Evolutionary conservation across 352 stramenopile genomes (phyloP).

Genomic region (Globisporangium alternatum): DNA sequence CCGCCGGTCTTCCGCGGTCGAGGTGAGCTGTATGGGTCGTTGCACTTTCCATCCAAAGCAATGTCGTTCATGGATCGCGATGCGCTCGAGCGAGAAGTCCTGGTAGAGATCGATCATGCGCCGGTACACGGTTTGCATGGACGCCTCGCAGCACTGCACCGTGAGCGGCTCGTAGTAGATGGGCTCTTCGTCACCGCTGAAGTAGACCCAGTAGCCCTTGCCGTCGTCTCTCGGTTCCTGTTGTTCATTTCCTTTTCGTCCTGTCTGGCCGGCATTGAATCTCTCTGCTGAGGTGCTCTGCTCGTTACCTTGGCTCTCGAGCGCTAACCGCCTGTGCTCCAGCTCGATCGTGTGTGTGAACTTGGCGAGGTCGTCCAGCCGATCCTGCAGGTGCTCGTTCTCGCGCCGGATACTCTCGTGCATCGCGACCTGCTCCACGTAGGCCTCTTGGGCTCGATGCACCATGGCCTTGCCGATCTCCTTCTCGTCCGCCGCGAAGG

Average conservation of each 20-base stretch:
- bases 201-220: conserved; percentile 31
- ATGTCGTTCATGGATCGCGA: conserved; percentile 27
- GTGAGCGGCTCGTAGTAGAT: conserved; percentile 35
- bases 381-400: conserved; percentile 33
- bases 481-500: not conserved
- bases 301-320: not conserved
- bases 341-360: conserved; percentile 26
- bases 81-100: conserved; percentile 28
- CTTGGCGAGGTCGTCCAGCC: conserved; percentile 32
- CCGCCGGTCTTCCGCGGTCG: conserved; percentile 12
- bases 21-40: conserved; percentile 19
- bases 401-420: conserved; percentile 34
- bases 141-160: conserved; percentile 24
- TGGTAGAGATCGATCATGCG: conserved; percentile 34
- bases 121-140: conserved; percentile 29
- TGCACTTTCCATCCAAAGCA: conserved; percentile 40
- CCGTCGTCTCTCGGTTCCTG: not conserved
- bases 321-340: conserved; percentile 5
- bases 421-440: conserved; percentile 25
- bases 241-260: not conserved
- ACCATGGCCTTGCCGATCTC: not conserved
- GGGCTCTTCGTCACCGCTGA: conserved; percentile 31
- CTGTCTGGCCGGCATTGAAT: not conserved
- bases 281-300: not conserved
- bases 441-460: conserved; percentile 22